phyloP scores from a whole-genome alignment of 306 rosid species.

The Lathyrus oleraceus region DNA sequence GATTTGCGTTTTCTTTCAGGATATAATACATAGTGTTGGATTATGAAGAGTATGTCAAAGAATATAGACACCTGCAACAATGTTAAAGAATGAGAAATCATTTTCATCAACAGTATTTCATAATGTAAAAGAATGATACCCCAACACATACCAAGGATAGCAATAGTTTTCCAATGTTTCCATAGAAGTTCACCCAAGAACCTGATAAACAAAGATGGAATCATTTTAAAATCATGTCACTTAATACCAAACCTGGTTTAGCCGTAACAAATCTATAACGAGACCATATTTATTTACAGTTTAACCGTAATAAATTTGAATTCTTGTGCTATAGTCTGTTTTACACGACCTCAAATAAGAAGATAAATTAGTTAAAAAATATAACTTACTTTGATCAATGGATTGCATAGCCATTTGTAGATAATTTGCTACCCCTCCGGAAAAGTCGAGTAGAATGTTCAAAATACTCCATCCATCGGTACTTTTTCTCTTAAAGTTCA shows the following conservation, averaged over 20 bases:
- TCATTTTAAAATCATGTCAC: slow-evolving; percentile 14
- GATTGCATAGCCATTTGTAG: slow-evolving; percentile 83
- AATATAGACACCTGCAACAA: slow-evolving; percentile 61
- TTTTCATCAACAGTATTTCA: background rate
- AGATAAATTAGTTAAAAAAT: background rate
- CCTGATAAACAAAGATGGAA: slow-evolving; percentile 47
- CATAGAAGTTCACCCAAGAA: slow-evolving; percentile 89
- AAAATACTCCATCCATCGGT: slow-evolving; percentile 89
- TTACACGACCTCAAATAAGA: background rate
- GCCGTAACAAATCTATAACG: too few species aligned
- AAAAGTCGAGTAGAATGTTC: slow-evolving; percentile 72
- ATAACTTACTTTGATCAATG: slow-evolving; percentile 71
- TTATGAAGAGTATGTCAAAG: slow-evolving; percentile 76
- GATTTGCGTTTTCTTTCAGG: slow-evolving; percentile 36
- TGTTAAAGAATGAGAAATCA: background rate
- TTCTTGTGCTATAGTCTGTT: accelerated
- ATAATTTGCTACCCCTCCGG: slow-evolving; percentile 74
- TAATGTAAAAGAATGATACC: slow-evolving; percentile 2
- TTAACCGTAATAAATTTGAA: too few species aligned
- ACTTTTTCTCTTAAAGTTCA: slow-evolving; percentile 81
- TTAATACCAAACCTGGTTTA: background rate
- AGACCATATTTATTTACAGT: too few species aligned
- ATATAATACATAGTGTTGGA: slow-evolving; percentile 72
- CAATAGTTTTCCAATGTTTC: slow-evolving; percentile 77
- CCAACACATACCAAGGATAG: slow-evolving; percentile 67